Base-by-base conservation (phyloP, 345 rosid species). In the Nasturtium officinale region DNA sequence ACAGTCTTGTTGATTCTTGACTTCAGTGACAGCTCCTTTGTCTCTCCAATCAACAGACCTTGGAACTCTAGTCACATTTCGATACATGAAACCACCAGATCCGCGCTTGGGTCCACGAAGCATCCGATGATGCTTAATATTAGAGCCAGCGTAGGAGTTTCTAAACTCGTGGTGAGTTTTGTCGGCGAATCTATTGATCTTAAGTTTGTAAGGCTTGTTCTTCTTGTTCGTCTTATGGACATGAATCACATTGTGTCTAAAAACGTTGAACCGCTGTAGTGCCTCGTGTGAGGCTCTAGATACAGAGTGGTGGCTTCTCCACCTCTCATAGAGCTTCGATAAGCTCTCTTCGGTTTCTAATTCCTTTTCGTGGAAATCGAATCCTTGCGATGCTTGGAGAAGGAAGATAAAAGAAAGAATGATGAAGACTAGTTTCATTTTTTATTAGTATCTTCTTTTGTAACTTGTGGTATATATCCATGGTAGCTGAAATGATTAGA, bases 251-350 rank as follows among this genome's bases (percentile, higher is more conserved):
- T 91, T 91, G 54, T 82, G 82, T 81, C 81, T 85, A 73, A 91
- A 91, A 66, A 87, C 96, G 63, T 86, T 87, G 81, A 91, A 85
- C 9, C 91, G 84, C 69, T 68, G 84, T 5, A 60, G 54, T 71
- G 85, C 82, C 69, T 87, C 93, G 11, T 82, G 68, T 2, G 89
- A 85, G 77, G 80, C 78, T 75, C 80, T 78, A 3, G 91, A 79
- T 40, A 87, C 84, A 8, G 88, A 85, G 82, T 91, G 93, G 65
- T 91, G 97, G 79, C 86, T 83, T 79, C 90, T 86, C 96, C 96
- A 87, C 55, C 87, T 80, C 81, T 89, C 96, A 11, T 89, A 91
- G 51, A 91, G 73, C 46, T 82, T 85, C 83, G 83, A 81, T 73
- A 89, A 66, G 25, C 71, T 80, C 30, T 89, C 91, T 45, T 91